phyloP scores from a whole-genome alignment of 257 asterid genomes.

The Solanum piurae region DNA sequence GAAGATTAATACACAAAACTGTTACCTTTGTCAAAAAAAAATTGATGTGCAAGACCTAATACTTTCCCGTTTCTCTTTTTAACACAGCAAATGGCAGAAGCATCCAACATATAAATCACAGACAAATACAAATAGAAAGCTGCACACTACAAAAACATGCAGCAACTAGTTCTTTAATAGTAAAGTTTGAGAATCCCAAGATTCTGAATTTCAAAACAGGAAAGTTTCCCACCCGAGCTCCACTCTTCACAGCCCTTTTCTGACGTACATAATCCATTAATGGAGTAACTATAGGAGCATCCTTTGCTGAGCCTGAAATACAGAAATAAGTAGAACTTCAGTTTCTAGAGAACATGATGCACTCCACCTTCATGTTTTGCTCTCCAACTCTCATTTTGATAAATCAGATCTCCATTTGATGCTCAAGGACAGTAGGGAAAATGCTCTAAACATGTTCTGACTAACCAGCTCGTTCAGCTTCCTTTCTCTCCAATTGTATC shows the following conservation, averaged over 20 bases:
- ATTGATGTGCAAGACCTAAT: background rate
- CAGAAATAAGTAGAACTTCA: conserved; percentile 10
- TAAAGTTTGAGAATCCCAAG: background rate
- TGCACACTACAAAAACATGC: background rate
- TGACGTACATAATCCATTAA: conserved; percentile 90
- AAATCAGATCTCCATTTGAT: background rate
- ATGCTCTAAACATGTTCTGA: background rate
- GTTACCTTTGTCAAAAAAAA: too few relatives aligned
- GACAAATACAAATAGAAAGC: background rate
- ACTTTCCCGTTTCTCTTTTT: background rate
- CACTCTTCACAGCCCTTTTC: conserved; percentile 87
- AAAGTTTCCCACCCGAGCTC: conserved; percentile 52
- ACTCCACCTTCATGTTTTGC: background rate
- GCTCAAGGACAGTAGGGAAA: background rate
- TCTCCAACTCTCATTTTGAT: background rate
- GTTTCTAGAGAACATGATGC: background rate
- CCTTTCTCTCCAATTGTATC: conserved; percentile 93
- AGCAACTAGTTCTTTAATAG: background rate
- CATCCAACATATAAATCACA: background rate
- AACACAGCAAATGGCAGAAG: background rate
- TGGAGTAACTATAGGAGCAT: conserved; percentile 74
- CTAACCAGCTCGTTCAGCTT: conserved; percentile 94
- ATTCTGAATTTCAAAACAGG: background rate
- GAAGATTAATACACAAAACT: too few relatives aligned
- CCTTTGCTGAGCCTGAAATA: conserved; percentile 65